Conservation (phyloP, 208 protist genomes). For the Crithidia brevicula region DNA sequence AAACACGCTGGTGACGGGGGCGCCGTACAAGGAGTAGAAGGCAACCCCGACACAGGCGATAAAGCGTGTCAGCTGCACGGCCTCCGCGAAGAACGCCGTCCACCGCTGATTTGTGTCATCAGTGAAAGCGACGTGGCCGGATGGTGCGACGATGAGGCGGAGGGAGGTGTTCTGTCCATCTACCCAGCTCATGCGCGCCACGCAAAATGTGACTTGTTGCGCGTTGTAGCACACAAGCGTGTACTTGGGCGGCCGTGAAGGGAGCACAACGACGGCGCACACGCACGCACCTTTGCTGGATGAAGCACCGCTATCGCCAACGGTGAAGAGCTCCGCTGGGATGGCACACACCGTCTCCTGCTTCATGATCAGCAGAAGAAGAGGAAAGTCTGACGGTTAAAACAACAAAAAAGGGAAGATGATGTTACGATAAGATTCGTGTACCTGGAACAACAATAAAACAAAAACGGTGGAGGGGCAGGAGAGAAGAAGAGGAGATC, state of each 20-base stretch:
- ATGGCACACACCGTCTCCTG: slow-evolving; percentile 71
- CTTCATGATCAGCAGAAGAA: slow-evolving; percentile 34
- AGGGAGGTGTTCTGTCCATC: slow-evolving; percentile 52
- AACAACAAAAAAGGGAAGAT: background rate
- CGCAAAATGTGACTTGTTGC: slow-evolving; percentile 64
- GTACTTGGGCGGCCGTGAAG: slow-evolving; percentile 62
- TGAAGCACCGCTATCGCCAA: slow-evolving; percentile 46
- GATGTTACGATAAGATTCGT: too few species aligned
- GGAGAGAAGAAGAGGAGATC: too few species aligned
- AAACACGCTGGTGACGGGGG: slow-evolving; percentile 41
- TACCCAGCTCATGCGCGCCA: slow-evolving; percentile 46
- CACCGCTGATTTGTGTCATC: slow-evolving; percentile 61
- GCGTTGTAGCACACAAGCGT: slow-evolving; percentile 85
- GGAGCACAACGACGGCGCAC: slow-evolving; percentile 67
- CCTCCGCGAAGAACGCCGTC: slow-evolving; percentile 58
- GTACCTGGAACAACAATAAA: too few species aligned
- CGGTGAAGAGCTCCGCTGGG: slow-evolving; percentile 54
- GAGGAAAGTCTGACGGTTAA: background rate
- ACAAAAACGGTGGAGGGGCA: too few species aligned
- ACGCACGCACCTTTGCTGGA: slow-evolving; percentile 62
- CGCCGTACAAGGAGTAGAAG: slow-evolving; percentile 61
- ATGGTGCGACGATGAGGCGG: slow-evolving; percentile 48
- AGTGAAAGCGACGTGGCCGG: slow-evolving; percentile 71
- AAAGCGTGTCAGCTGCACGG: slow-evolving; percentile 43
- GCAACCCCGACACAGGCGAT: slow-evolving; percentile 65